A percentile compares a stretch with the other conserved stretches of the same genome.
Evolutionary conservation across 495 filamentous ascomycete species (phyloP).

Genomic region (Oleoguttula mirabilis): DNA sequence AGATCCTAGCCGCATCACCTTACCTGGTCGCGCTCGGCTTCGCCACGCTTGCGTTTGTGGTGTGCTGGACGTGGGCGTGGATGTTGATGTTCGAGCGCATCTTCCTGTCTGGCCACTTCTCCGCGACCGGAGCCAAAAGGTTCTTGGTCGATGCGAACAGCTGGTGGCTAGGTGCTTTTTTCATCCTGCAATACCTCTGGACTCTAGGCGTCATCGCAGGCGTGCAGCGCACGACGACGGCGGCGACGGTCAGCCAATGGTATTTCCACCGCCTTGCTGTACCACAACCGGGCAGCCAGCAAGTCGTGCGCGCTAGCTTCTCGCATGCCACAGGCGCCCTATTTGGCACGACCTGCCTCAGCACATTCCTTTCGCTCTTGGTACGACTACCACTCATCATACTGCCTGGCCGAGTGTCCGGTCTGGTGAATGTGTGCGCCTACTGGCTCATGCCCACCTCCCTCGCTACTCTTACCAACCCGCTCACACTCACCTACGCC

Average conservation of each 20-base stretch:
- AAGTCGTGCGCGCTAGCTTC: conserved; percentile 72
- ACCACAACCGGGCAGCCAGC: conserved; percentile 59
- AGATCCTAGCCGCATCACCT: conserved; percentile 74
- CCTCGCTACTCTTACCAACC: conserved; percentile 73
- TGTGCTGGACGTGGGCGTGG: conserved; percentile 91
- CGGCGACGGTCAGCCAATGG: conserved; percentile 94
- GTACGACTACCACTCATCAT: conserved; percentile 78
- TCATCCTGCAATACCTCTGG: conserved; percentile 91
- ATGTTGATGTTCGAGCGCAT: conserved; percentile 91
- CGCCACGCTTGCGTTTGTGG: conserved; percentile 57
- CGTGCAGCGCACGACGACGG: conserved; percentile 80
- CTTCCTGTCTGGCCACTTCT: conserved; percentile 75
- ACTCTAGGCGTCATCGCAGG: conserved; percentile 74
- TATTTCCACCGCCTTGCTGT: conserved; percentile 88
- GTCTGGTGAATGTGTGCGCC: conserved; percentile 47
- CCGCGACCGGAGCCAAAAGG: conserved; percentile 32
- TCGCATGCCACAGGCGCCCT: conserved; percentile 68
- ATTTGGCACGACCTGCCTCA: conserved; percentile 87
- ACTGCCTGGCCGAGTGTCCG: conserved; percentile 59
- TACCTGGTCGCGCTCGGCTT: conserved; percentile 74
- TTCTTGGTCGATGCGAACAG: conserved; percentile 76
- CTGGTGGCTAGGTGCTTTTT: conserved; percentile 84
- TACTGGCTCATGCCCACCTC: conserved; percentile 76
- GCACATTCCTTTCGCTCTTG: conserved; percentile 63
- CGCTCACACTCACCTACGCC: conserved; percentile 80